These are phyloP conservation scores for Boletus vinaceobasis DNA, from an alignment of 768 basidiomycete species.

Conservation along the genomic window DNA sequence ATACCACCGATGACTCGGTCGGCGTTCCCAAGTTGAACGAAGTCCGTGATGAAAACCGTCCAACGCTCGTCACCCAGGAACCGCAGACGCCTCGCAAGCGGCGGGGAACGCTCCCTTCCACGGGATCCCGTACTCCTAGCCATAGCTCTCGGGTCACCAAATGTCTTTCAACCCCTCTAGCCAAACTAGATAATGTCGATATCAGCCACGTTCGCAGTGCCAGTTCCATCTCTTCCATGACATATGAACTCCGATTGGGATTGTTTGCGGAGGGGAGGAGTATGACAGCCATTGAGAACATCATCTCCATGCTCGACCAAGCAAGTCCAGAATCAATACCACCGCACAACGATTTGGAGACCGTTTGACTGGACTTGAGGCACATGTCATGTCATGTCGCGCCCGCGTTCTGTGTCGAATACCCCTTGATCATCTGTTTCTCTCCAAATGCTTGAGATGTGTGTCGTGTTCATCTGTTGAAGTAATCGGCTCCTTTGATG, in stretches of 20 bases:
- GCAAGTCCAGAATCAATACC: constrained; percentile 13
- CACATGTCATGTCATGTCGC: background rate
- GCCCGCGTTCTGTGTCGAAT: background rate
- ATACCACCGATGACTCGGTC: background rate
- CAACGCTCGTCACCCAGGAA: background rate
- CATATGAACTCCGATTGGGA: constrained; percentile 25
- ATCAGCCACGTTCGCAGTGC: constrained; percentile 13
- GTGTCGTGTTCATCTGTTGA: constrained; percentile 5
- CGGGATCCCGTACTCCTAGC: background rate
- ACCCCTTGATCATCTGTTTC: background rate
- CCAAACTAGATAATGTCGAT: constrained; percentile 13
- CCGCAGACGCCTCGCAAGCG: constrained; percentile 8
- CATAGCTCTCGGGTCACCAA: constrained; percentile 6
- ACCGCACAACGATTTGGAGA: background rate
- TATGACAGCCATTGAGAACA: constrained; percentile 21
- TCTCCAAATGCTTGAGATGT: background rate
- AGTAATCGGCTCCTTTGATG: background rate
- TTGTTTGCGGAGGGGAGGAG: constrained; percentile 25
- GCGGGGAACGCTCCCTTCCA: constrained; percentile 13
- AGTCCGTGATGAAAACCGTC: constrained; percentile 1
- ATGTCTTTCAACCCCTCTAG: constrained; percentile 16
- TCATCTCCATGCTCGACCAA: constrained; percentile 30
- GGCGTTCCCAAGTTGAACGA: background rate
- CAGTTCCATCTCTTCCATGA: constrained; percentile 26
- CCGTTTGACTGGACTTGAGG: constrained; percentile 3